Evolutionary conservation across 768 basidiomycete species (phyloP), one percentile per base, ranked within the genome.

Genomic region (Calvatia gigantea): DNA sequence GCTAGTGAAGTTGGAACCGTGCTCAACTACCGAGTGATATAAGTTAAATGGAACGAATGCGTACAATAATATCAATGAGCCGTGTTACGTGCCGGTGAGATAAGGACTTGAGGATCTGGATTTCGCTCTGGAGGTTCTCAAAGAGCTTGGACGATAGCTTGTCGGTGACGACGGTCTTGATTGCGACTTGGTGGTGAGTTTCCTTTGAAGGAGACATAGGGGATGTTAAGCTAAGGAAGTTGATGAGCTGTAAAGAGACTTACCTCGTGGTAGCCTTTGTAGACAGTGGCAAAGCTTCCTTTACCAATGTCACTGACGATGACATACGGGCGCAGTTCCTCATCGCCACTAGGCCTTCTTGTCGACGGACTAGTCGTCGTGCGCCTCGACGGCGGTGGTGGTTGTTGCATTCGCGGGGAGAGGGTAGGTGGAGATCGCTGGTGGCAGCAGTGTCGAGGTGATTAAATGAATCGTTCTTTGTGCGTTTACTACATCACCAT

Each of bases 91-190:
- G 94, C 39, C 90, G 78, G 70, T 99, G 94, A 4, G 87, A 90
- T 48, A 98, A 81, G 1, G 87, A 86, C 75, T 98, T 98, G 64
- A 98, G 83, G 60, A 99, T 98, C 59, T 93, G 86, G 56, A 98
- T 98, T 78, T 99, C 97, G 63, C 90, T 91, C 69, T 97, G 94
- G n/a, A 98, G 83, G 67, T 98, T 98, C 74, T 98, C 95, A 56
- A 98, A 85, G 15, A 98, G 82, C 72, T 98, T 99, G 12, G 90
- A 77, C 32, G 87, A 94, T 33, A 99, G 82, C 61, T 86, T 91
- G 65, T 89, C 84, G 49, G 88, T 84, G 57, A 89, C 87, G 52
- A 99, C 92, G 6, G 94, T 91, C 78, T 99, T 98, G 73, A 99
- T 87, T 6, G 97, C 97, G 33, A 98, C 90, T 46, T 84, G 79